Evolutionary conservation across 768 basidiomycete species (phyloP), one percentile per base, ranked within the genome.

Genomic region (Boletus sensibilis): DNA sequence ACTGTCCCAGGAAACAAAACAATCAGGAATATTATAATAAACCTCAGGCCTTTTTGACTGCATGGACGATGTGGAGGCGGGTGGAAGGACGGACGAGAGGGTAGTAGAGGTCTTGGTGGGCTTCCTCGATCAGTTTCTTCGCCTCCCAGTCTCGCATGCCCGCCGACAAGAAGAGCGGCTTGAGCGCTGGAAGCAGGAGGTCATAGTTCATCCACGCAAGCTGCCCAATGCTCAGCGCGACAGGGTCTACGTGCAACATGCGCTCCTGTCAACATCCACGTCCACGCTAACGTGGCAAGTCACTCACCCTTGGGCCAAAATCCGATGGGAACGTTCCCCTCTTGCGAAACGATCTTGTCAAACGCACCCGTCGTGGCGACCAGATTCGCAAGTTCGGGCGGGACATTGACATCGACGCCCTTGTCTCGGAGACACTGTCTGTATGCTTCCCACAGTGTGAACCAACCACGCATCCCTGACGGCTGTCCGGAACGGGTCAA

Each of bases 161-260:
- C 45, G 75, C 70, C 41, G 76, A 74, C 46, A 86, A 68, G 65
- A 88, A 80, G 39, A 86, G 74, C 14, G 85, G 84, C 51, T 79
- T 81, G 57, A 88, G 68, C 5, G 85, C 83, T 33, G 84, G 84
- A 37, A 88, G 74, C 58, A 88, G 77, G 23, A 82, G 75, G 60
- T 88, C 87, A 62, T 82, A 83, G 58, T 83, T 81, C 83, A 88
- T 82, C 87, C 87, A 88, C 39, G 86, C 84, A 21, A 88, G 71
- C 62, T 88, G 85, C 8, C 85, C 87, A 47, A 86, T 79, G 23
- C 84, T 86, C 35, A 88, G 76, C 35, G 80, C 75, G 50, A 79
- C 72, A 9, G 77, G 75, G 68, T 88, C 87, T 88, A 47, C 20
- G 56, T 47, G 34, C 42, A 49, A 63, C 52, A 21, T 34, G 44